These are phyloP conservation scores for Lasiosphaeriaceae sp. DNA, from an alignment of 495 filamentous ascomycete genomes.

Conservation along the genomic window DNA sequence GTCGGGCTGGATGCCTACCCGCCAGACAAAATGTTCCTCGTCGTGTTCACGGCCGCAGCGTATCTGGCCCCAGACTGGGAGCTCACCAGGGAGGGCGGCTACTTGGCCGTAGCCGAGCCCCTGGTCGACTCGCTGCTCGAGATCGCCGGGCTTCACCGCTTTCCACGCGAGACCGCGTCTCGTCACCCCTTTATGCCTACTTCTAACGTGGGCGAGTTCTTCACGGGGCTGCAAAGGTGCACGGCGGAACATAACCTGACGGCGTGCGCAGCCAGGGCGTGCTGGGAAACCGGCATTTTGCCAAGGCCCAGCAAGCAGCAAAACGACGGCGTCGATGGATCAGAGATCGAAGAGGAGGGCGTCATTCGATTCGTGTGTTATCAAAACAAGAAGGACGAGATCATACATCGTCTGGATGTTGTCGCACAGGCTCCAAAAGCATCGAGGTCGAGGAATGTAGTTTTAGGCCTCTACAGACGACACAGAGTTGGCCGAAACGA, in stretches of 20 bases:
- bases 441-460: neutral
- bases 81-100: conserved; percentile 2
- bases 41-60: neutral
- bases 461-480: neutral
- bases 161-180: neutral
- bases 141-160: neutral
- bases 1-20: neutral
- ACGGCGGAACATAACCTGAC: neutral
- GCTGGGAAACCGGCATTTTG: neutral
- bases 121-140: neutral
- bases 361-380: neutral
- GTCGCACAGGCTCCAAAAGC: neutral
- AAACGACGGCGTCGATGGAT: neutral
- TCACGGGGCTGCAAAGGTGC: neutral
- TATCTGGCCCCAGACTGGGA: conserved; percentile 6
- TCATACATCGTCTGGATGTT: neutral
- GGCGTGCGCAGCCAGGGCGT: neutral
- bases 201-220: neutral
- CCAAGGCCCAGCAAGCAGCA: neutral
- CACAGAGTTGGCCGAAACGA: conserved; percentile 8
- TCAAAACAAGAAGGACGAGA: neutral
- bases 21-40: conserved; percentile 1
- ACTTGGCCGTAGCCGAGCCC: conserved; percentile 1
- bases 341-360: neutral
- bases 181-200: neutral